These are phyloP conservation scores for Chlorencoelia australis DNA, from an alignment of 2,329 filamentous ascomycete genomes.

Conservation along the genomic window DNA sequence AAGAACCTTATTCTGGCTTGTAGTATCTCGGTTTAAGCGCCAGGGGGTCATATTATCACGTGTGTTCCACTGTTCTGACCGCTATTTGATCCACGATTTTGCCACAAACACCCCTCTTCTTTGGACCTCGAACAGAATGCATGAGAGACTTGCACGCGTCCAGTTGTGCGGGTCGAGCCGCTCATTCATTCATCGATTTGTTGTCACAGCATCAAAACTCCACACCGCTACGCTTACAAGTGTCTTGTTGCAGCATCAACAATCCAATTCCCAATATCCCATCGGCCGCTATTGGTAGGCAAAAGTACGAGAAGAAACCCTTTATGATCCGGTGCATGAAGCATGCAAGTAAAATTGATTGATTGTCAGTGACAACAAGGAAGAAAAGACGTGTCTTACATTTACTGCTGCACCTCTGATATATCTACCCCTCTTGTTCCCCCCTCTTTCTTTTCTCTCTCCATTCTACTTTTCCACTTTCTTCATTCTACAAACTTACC, in stretches of 20 bases:
- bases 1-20: no score
- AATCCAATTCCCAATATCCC: neutral
- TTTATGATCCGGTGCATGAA: no score
- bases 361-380: neutral
- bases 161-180: neutral
- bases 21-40: no score
- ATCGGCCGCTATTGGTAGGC: neutral
- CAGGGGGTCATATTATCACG: no score
- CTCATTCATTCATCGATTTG: neutral
- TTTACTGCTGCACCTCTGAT: no score
- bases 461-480: neutral
- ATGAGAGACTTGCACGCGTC: constrained; percentile 1
- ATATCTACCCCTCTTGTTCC: neutral
- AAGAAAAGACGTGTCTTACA: neutral
- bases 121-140: no score
- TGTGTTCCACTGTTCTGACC: no score
- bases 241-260: neutral
- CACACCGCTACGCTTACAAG: constrained; percentile 5
- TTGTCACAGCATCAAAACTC: constrained; percentile 1
- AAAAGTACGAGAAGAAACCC: no score
- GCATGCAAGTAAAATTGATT: neutral
- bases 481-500: neutral
- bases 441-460: neutral
- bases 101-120: no score
- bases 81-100: no score